Evolutionary conservation across 2,329 filamentous ascomycete genomes (phyloP).

Genomic region (Diaporthe sp.): DNA sequence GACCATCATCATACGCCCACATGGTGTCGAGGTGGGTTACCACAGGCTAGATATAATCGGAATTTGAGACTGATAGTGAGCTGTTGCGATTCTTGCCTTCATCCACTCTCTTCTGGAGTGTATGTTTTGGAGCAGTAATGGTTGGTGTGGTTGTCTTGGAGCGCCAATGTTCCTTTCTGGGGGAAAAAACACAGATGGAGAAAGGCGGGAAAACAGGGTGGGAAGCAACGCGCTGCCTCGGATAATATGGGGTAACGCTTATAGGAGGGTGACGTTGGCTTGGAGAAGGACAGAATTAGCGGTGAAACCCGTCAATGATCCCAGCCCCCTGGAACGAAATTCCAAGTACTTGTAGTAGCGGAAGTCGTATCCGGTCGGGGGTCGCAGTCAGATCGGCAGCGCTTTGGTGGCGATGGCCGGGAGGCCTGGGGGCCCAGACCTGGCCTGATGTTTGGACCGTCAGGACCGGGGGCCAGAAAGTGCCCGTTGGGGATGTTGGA

Average conservation of each 20-base stretch:
- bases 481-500: conserved; percentile 2
- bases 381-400: not conserved
- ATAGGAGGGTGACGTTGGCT: conserved; percentile 27
- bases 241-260: conserved; percentile 14
- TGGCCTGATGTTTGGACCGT: conserved; percentile 6
- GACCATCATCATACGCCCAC: conserved; percentile 38
- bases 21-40: not conserved
- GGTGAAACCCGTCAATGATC: conserved; percentile 31
- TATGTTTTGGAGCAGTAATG: not conserved
- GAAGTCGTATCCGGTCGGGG: conserved; percentile 28
- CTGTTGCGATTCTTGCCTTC: not conserved
- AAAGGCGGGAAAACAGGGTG: conserved; percentile 1
- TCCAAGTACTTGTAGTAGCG: not conserved
- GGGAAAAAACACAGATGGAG: not conserved
- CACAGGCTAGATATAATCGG: not conserved
- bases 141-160: not conserved
- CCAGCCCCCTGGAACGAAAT: conserved; percentile 17
- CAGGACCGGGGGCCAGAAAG: not conserved
- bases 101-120: not conserved
- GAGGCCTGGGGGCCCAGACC: conserved; percentile 12
- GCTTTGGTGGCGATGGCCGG: conserved; percentile 19
- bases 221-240: conserved; percentile 13
- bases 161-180: not conserved
- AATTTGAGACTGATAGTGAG: no score
- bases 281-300: conserved; percentile 31